Base-by-base conservation (phyloP, 805 yeast species). In the Starmerella gropengiesseri region DNA sequence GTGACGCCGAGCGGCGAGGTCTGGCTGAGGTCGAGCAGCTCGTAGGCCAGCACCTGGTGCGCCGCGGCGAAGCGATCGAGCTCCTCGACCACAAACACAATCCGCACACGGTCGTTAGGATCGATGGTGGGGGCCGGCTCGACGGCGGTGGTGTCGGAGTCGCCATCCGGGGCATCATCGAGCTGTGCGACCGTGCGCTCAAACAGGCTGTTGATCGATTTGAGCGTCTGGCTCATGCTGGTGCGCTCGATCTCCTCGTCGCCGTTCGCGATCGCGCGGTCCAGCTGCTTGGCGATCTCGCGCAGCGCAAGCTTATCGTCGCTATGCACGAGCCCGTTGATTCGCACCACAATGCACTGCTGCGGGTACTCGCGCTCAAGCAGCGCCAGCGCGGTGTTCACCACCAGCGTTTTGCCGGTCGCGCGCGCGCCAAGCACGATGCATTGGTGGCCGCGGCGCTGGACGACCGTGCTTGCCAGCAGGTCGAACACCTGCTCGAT, bases 11-110 rank as follows among this genome's bases (percentile, higher is more conserved):
- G 68, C 2, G 73, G 68, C 16, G 75, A 69, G 34, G 75, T 65
- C 56, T 85, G 94, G 2, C 94, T 77, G 53, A 87, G 67, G 54
- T 91, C 97, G 57, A 91, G 82, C 33, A 91, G 63, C 54, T 87
- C 89, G 59, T 91, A 91, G 5, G 91, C 62, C 39, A 91, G 65
- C 0, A 94, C 81, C 59, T 91, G 98, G 49, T 83, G 78, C 12
- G 72, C 68, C 11, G 67, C 65, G 0, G 94, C 78, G 62, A 80
- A 91, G 29, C 69, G 66, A 42, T 91, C 96, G 44, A 89, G 73
- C 54, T 87, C 94, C 44, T 91, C 97, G 44, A 91, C 73, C 2
- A 85, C 62, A 53, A 91, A 78, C 0, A 91, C 63, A 3, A 91
- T 71, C 14, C 37, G 47, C 18, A 34, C 49, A 13, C 27, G 42